phyloP scores from a whole-genome alignment of 2,329 filamentous ascomycete species.

The Chrysoporthe cubensis region DNA sequence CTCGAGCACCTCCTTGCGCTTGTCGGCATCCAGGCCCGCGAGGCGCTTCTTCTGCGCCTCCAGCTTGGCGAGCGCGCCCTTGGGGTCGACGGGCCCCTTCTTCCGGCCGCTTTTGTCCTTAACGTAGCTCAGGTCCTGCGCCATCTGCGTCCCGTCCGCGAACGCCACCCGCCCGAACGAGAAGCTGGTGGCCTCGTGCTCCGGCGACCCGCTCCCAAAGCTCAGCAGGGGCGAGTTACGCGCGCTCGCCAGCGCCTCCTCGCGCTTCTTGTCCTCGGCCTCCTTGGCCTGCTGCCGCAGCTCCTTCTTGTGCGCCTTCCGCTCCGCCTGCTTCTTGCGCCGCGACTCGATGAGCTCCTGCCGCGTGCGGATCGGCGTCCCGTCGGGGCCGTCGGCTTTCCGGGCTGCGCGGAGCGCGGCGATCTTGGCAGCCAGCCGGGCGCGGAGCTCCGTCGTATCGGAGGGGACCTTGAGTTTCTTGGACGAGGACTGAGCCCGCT shows the following conservation, averaged over 20 bases:
- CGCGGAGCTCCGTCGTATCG: conserved; percentile 75
- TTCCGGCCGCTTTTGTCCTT: conserved; percentile 57
- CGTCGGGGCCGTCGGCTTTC: conserved; percentile 84
- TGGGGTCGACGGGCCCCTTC: conserved; percentile 83
- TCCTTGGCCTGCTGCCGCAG: conserved; percentile 75
- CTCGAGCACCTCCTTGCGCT: conserved; percentile 84
- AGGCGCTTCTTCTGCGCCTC: conserved; percentile 86
- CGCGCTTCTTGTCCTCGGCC: conserved; percentile 72
- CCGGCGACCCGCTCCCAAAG: conserved; percentile 44
- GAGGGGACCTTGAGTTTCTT: conserved; percentile 70
- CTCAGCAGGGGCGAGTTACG: conserved; percentile 63
- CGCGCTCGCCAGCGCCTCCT: conserved; percentile 62
- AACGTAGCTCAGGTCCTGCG: conserved; percentile 70
- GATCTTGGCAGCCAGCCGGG: conserved; percentile 80
- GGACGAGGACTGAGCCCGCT: conserved; percentile 58
- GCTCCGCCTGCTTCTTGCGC: conserved; percentile 82
- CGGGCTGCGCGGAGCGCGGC: conserved; percentile 82
- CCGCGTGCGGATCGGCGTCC: conserved; percentile 80
- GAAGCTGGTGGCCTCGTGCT: conserved; percentile 65
- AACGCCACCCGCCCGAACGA: conserved; percentile 93
- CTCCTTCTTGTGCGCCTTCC: conserved; percentile 88
- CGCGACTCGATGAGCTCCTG: conserved; percentile 91
- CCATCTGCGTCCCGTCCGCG: conserved; percentile 79
- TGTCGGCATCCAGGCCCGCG: conserved; percentile 73
- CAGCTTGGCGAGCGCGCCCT: conserved; percentile 81